Conservation (phyloP, 1,284 basidiomycete species). For the Melampsora larici-populina region DNA sequence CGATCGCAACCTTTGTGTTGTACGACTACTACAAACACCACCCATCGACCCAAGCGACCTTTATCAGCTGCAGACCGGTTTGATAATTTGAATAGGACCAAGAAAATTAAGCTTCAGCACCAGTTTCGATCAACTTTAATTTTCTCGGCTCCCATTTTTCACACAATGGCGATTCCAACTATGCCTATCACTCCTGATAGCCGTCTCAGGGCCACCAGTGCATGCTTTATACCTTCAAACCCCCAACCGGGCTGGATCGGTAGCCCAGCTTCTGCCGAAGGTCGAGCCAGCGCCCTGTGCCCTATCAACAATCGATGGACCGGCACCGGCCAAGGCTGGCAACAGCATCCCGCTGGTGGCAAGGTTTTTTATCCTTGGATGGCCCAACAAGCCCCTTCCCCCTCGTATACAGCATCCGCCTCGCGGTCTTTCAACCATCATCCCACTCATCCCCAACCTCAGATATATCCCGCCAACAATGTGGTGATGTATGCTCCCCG, state of each 20-base stretch:
- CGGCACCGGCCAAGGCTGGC: constrained; percentile 4
- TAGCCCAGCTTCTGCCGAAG: constrained; percentile 11
- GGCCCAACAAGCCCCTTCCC: background rate
- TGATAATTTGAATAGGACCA: background rate
- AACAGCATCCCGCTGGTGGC: background rate
- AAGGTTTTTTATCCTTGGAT: background rate
- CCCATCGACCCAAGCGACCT: no score
- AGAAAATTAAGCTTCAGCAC: constrained; percentile 14
- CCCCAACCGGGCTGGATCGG: constrained; percentile 9
- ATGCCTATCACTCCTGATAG: background rate
- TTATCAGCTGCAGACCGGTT: no score
- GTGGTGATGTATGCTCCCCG: background rate
- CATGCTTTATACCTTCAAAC: background rate
- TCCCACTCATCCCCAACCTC: background rate
- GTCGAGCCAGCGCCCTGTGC: constrained; percentile 6
- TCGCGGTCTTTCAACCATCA: background rate
- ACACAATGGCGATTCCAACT: background rate
- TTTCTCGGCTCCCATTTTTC: background rate
- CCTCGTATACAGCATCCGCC: background rate
- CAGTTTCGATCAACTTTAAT: constrained; percentile 9
- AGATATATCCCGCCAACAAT: background rate
- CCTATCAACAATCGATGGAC: background rate
- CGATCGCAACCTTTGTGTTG: no score
- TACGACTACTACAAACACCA: no score
- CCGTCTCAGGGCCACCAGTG: background rate